These are phyloP conservation scores for Tetrapisispora pingtungensis DNA, from an alignment of 805 yeast species.

Conservation along the genomic window DNA sequence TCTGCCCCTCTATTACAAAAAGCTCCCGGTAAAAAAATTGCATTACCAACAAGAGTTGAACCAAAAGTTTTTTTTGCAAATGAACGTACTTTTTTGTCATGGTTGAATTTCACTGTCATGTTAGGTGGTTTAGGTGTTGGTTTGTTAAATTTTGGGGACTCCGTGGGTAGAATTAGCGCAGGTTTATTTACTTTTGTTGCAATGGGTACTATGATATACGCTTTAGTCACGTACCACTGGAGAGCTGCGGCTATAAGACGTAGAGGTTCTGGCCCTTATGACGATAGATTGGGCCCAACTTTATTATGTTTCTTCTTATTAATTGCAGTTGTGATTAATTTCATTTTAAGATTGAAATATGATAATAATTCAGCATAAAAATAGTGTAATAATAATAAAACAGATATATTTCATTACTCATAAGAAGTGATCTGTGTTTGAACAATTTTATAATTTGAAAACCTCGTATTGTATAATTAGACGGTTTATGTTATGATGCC, in stretches of 20 bases:
- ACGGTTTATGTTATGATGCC: too few relatives aligned
- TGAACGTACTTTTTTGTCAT: constrained; percentile 94
- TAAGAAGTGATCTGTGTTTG: too few relatives aligned
- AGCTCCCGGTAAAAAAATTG: constrained; percentile 82
- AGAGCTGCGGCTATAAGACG: constrained; percentile 97
- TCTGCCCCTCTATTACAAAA: constrained; percentile 59
- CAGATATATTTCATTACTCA: too few relatives aligned
- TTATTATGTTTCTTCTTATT: constrained; percentile 88
- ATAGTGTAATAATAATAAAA: too few relatives aligned
- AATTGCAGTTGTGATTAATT: constrained; percentile 89
- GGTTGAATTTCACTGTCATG: constrained; percentile 98
- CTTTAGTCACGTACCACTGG: constrained; percentile 95
- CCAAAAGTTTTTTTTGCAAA: constrained; percentile 98
- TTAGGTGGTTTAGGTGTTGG: constrained; percentile 96
- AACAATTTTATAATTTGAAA: too few relatives aligned
- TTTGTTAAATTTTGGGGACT: constrained; percentile 90
- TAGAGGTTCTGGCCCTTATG: constrained; percentile 98
- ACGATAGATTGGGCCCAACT: constrained; percentile 97
- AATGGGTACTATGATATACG: constrained; percentile 96
- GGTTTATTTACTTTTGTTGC: constrained; percentile 91
- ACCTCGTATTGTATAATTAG: too few relatives aligned
- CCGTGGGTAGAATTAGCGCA: constrained; percentile 84
- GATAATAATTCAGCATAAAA: constrained; percentile 3
- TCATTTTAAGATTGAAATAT: constrained; percentile 53
- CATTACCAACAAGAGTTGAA: constrained; percentile 95